A percentile compares a stretch with the other conserved stretches of the same genome.
Evolutionary conservation across 345 rosid species (phyloP).

Genomic region (Geranium brycei): DNA sequence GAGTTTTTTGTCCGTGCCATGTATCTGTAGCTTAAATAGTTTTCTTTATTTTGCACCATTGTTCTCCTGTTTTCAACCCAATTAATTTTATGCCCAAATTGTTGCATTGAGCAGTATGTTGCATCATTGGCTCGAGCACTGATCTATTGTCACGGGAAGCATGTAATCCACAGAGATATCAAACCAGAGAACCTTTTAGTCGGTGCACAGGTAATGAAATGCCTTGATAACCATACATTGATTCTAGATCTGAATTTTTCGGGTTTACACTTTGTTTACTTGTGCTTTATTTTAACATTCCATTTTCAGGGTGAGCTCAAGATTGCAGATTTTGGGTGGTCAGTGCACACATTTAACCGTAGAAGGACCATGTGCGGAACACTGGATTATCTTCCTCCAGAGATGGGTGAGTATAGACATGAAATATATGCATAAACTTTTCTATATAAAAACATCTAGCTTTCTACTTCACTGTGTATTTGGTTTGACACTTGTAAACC

Average conservation of each 20-base stretch:
- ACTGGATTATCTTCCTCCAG: constrained; percentile 94
- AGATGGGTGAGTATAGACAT: constrained; percentile 62
- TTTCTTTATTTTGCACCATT: too few species aligned
- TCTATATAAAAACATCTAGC: too few species aligned
- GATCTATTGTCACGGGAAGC: constrained; percentile 97
- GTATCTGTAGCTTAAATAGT: too few species aligned
- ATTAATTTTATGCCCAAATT: too few species aligned
- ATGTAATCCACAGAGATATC: constrained; percentile 93
- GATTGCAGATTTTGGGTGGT: constrained; percentile 99
- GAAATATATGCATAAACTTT: too few species aligned
- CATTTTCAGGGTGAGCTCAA: constrained; percentile 80
- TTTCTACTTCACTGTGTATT: too few species aligned
- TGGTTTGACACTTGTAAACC: too few species aligned
- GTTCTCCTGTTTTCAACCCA: too few species aligned
- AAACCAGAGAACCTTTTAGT: constrained; percentile 87
- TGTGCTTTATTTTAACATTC: background rate
- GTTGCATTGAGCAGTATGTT: constrained; percentile 49
- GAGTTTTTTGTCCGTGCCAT: constrained; percentile 17
- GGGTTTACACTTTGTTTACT: background rate
- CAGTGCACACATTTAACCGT: constrained; percentile 92
- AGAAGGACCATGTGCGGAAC: constrained; percentile 98
- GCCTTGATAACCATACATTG: background rate
- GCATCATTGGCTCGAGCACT: constrained; percentile 94
- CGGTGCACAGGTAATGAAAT: constrained; percentile 60
- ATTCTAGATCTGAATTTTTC: background rate